A percentile compares a stretch with the other conserved stretches of the same genome.
Evolutionary conservation across 2,329 filamentous ascomycete species (phyloP).

Genomic region (Aspergillus ibericus): DNA sequence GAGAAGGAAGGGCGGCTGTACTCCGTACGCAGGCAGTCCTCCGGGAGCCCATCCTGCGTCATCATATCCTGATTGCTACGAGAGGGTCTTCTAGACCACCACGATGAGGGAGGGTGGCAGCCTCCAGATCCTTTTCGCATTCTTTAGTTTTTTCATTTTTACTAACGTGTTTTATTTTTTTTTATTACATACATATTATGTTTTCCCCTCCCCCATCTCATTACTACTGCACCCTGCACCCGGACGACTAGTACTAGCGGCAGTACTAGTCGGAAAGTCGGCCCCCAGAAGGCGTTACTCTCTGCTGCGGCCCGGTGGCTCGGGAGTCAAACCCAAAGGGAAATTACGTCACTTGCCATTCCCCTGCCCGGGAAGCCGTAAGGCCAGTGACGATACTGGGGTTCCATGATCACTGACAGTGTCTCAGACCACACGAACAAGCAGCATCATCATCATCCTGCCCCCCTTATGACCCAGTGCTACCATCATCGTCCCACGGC

Average conservation of each 20-base stretch:
- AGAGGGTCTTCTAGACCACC: neutral
- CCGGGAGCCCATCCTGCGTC: neutral
- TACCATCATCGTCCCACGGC: neutral
- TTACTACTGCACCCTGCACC: neutral
- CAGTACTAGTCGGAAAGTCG: conserved; percentile 10
- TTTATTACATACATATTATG: neutral
- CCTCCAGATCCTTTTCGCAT: no score
- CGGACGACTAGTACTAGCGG: neutral
- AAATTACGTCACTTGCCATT: conserved; percentile 2
- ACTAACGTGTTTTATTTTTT: no score
- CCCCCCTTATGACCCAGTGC: neutral
- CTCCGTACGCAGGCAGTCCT: conserved; percentile 1
- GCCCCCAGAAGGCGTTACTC: conserved; percentile 21
- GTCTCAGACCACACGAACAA: neutral
- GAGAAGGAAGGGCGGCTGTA: conserved; percentile 8
- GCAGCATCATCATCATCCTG: neutral
- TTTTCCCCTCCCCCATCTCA: conserved; percentile 9
- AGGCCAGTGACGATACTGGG: neutral
- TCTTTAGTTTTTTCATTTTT: no score
- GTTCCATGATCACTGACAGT: neutral
- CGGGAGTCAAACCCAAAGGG: conserved; percentile 8
- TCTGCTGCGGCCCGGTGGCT: conserved; percentile 15
- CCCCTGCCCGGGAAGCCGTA: neutral
- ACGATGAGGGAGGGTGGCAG: neutral
- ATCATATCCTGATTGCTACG: neutral